phyloP scores from a whole-genome alignment of 805 yeast species.

The Saccharomycopsis selenospora region DNA sequence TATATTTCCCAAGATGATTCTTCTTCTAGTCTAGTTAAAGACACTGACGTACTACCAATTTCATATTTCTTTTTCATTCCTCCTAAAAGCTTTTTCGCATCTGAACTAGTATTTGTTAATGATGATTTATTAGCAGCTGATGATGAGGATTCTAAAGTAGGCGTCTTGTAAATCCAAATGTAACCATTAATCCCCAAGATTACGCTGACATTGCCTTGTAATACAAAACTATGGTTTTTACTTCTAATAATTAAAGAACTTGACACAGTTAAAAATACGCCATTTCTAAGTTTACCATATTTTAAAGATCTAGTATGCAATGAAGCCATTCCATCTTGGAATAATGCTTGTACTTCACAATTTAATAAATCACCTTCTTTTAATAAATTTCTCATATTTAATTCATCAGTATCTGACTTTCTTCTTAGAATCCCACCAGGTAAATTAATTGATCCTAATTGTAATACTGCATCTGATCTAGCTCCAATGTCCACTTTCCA shows the following conservation, averaged over 20 bases:
- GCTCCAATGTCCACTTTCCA: slow-evolving; percentile 98
- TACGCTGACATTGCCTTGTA: slow-evolving; percentile 91
- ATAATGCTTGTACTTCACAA: slow-evolving; percentile 91
- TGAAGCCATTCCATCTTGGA: slow-evolving; percentile 85
- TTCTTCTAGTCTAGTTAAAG: slow-evolving; percentile 82
- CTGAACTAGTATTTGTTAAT: slow-evolving; percentile 22
- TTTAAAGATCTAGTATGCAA: slow-evolving; percentile 91
- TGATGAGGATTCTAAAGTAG: slow-evolving; percentile 26
- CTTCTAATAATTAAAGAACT: slow-evolving; percentile 76
- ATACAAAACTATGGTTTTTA: slow-evolving; percentile 75
- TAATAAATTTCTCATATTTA: slow-evolving; percentile 88
- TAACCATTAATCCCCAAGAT: slow-evolving; percentile 94
- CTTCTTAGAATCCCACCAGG: slow-evolving; percentile 97
- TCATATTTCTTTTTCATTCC: slow-evolving; percentile 32
- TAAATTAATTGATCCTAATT: slow-evolving; percentile 91
- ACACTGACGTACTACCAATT: slow-evolving; percentile 53
- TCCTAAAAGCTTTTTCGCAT: slow-evolving; percentile 4
- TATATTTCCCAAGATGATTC: slow-evolving; percentile 94
- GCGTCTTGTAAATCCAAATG: slow-evolving; percentile 81
- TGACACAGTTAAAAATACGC: slow-evolving; percentile 75
- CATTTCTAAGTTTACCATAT: slow-evolving; percentile 92
- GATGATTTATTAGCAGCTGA: slow-evolving; percentile 23
- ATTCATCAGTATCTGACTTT: slow-evolving; percentile 90
- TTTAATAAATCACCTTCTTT: slow-evolving; percentile 95
- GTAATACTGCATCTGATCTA: slow-evolving; percentile 83